Conservation (phyloP, 768 basidiomycete genomes). For the Harrya chromipes region DNA sequence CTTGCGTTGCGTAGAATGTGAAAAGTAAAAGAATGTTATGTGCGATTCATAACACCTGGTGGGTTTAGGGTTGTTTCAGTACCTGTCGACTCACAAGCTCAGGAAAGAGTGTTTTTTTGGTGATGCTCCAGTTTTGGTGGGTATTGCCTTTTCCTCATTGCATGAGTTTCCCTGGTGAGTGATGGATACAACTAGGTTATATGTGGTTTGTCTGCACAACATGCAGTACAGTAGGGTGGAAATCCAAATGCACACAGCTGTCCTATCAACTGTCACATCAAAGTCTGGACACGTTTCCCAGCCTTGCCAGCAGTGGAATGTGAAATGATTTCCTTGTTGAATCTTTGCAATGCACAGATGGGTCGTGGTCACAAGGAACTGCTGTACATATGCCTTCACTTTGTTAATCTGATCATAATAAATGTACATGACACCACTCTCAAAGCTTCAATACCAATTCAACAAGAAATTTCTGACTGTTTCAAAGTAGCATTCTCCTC, state of each 20-base stretch:
- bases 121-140: conserved; percentile 53
- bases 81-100: conserved; percentile 42
- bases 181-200: conserved; percentile 28
- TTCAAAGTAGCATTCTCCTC: conserved; percentile 21
- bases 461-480: conserved; percentile 12
- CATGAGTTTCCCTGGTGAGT: not conserved
- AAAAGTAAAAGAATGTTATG: too few species aligned
- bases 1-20: too few species aligned
- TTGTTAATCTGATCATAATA: too few species aligned
- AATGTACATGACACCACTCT: too few species aligned
- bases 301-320: conserved; percentile 51
- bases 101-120: conserved; percentile 52
- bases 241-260: conserved; percentile 41
- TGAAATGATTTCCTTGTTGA: conserved; percentile 38
- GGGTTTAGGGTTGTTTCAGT: too few species aligned
- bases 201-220: conserved; percentile 13
- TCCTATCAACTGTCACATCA: conserved; percentile 52
- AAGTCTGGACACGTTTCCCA: conserved; percentile 61
- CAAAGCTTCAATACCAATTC: too few species aligned
- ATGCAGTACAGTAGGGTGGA: not conserved
- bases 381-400: too few species aligned
- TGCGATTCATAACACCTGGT: too few species aligned
- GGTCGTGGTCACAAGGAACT: too few species aligned
- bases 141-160: not conserved
- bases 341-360: conserved; percentile 29